phyloP scores from a whole-genome alignment of 768 basidiomycete genomes.

The Pholiota conissans region DNA sequence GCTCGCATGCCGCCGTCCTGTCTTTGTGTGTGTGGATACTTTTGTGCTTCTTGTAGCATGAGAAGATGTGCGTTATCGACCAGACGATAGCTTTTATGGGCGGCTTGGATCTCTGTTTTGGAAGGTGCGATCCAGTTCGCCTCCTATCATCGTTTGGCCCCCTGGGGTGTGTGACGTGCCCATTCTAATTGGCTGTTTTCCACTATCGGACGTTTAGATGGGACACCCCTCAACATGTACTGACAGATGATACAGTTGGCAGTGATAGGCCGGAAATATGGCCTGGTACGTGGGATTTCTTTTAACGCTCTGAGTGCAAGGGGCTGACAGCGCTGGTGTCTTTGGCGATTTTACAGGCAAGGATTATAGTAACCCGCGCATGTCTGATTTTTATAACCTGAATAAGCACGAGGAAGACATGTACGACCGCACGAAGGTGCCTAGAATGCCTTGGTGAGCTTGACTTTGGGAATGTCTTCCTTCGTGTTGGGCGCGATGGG shows the following conservation, averaged over 20 bases:
- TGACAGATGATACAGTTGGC: conserved; percentile 80
- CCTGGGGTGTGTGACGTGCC: not conserved
- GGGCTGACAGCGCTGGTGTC: not conserved
- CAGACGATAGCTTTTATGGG: conserved; percentile 98
- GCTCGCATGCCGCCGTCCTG: not conserved
- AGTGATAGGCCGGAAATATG: conserved; percentile 73
- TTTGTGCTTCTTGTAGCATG: conserved; percentile 60
- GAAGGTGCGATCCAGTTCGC: conserved; percentile 46
- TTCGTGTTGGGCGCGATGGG: not conserved
- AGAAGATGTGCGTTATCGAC: conserved; percentile 97
- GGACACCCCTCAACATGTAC: conserved; percentile 94
- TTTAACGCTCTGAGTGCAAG: not conserved
- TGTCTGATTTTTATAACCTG: conserved; percentile 82
- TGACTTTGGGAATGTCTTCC: not conserved
- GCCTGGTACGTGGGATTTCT: conserved; percentile 57
- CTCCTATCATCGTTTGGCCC: not conserved
- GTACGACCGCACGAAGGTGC: conserved; percentile 87
- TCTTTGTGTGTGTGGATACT: not conserved
- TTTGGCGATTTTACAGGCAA: conserved; percentile 58
- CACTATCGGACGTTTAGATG: conserved; percentile 48
- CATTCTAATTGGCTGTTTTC: not conserved
- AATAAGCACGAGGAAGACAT: conserved; percentile 93
- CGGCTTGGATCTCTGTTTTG: conserved; percentile 92
- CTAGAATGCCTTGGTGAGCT: conserved; percentile 93
- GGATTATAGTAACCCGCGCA: conserved; percentile 91